Conservation (phyloP, 73 alveolate genomes). For the Blepharisma stoltei region DNA sequence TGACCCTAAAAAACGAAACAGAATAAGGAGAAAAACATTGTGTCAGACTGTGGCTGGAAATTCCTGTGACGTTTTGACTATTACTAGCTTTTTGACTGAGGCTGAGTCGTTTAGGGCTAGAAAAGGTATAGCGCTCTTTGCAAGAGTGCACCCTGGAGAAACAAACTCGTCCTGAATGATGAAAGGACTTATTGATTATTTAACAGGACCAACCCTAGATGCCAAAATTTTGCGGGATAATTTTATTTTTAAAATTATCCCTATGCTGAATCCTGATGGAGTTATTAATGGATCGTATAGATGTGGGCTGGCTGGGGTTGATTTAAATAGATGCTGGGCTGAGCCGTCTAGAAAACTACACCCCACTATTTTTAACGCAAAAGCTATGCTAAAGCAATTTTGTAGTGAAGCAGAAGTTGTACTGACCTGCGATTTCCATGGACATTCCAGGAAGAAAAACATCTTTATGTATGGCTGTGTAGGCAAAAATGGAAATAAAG, state of each 20-base stretch:
- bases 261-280: constrained; percentile 99
- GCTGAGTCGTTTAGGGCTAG: constrained; percentile 56
- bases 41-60: constrained; percentile 65
- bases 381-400: constrained; percentile 88
- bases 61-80: constrained; percentile 78
- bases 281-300: constrained; percentile 98
- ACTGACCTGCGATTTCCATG: constrained; percentile 97
- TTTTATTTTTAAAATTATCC: constrained; percentile 88
- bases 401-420: constrained; percentile 93
- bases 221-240: constrained; percentile 88
- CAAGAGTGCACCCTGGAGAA: constrained; percentile 99
- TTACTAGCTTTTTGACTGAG: constrained; percentile 73
- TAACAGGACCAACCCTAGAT: constrained; percentile 83
- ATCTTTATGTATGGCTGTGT: constrained; percentile 93
- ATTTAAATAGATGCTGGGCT: constrained; percentile 96
- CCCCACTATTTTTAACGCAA: constrained; percentile 91
- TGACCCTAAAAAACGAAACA: constrained; percentile 76
- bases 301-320: constrained; percentile 97
- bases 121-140: constrained; percentile 75
- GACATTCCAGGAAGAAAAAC: constrained; percentile 97
- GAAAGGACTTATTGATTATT: constrained; percentile 83
- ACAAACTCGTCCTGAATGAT: constrained; percentile 74
- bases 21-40: constrained; percentile 59
- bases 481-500: constrained; percentile 87
- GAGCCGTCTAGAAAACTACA: constrained; percentile 96